These are phyloP conservation scores for Corylus avellana DNA, from an alignment of 306 rosid species.

Conservation along the genomic window DNA sequence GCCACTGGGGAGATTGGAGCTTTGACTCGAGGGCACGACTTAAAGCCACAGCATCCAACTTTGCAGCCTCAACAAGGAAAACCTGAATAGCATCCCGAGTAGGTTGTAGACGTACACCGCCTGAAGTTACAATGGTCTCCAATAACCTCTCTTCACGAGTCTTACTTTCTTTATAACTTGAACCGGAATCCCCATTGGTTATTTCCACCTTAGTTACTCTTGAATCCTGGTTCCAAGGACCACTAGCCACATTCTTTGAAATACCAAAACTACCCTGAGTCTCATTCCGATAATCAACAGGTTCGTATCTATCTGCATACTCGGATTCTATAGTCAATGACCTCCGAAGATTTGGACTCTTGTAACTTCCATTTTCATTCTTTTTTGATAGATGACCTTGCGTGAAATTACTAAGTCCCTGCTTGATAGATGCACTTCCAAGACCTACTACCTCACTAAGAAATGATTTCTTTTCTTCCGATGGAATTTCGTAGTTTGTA, in stretches of 20 bases:
- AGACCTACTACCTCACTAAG: conserved; percentile 95
- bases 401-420: conserved; percentile 75
- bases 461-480: conserved; percentile 80
- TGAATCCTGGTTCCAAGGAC: conserved; percentile 78
- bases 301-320: conserved; percentile 67
- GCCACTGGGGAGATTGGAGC: conserved; percentile 96
- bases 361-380: conserved; percentile 80
- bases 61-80: conserved; percentile 79
- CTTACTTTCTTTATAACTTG: conserved; percentile 57
- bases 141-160: conserved; percentile 85
- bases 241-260: conserved; percentile 54
- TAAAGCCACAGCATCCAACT: conserved; percentile 78
- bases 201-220: conserved; percentile 48
- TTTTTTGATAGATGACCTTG: conserved; percentile 76
- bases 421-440: conserved; percentile 96
- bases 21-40: conserved; percentile 71
- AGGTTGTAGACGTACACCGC: conserved; percentile 97
- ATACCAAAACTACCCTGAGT: conserved; percentile 56
- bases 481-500: conserved; percentile 61
- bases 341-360: conserved; percentile 84
- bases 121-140: conserved; percentile 92
- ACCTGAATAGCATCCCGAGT: conserved; percentile 91
- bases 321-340: conserved; percentile 77
- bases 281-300: conserved; percentile 64
- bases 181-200: conserved; percentile 61